Conservation (phyloP, 306 rosid genomes). For the Vigna trinervia region DNA sequence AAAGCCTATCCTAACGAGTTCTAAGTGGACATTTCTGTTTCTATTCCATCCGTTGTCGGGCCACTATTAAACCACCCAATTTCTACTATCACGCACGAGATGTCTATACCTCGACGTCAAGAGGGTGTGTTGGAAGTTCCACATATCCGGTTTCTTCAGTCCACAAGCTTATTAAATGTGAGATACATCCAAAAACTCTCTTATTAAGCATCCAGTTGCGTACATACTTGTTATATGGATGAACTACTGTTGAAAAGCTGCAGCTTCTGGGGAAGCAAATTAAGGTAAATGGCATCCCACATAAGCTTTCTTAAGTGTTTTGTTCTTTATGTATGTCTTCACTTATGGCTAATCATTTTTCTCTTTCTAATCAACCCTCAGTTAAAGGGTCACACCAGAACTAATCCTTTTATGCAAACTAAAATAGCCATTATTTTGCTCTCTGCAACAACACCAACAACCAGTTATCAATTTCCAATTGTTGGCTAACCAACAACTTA, state of each 20-base stretch:
- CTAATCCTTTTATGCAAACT: conserved; percentile 31
- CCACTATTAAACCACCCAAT: too few species aligned
- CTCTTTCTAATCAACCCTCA: conserved; percentile 25
- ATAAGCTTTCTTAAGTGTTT: too few species aligned
- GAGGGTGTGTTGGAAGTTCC: too few species aligned
- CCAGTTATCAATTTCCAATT: conserved; percentile 40
- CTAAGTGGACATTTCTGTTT: too few species aligned
- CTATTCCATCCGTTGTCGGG: too few species aligned
- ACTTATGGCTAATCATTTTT: not conserved
- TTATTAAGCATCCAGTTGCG: not conserved
- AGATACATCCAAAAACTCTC: not conserved
- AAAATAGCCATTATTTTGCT: conserved; percentile 42
- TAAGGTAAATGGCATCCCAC: too few species aligned
- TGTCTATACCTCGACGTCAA: too few species aligned
- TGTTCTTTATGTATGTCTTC: not conserved
- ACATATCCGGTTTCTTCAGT: not conserved
- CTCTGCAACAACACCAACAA: conserved; percentile 35
- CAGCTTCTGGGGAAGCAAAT: not conserved
- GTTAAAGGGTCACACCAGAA: conserved; percentile 38
- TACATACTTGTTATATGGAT: not conserved
- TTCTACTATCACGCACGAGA: too few species aligned
- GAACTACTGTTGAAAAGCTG: conserved; percentile 24
- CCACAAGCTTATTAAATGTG: not conserved
- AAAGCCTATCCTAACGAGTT: too few species aligned
- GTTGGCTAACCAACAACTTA: conserved; percentile 38